Evolutionary conservation across 768 basidiomycete species (phyloP).

Genomic region (Tricholomella constricta): DNA sequence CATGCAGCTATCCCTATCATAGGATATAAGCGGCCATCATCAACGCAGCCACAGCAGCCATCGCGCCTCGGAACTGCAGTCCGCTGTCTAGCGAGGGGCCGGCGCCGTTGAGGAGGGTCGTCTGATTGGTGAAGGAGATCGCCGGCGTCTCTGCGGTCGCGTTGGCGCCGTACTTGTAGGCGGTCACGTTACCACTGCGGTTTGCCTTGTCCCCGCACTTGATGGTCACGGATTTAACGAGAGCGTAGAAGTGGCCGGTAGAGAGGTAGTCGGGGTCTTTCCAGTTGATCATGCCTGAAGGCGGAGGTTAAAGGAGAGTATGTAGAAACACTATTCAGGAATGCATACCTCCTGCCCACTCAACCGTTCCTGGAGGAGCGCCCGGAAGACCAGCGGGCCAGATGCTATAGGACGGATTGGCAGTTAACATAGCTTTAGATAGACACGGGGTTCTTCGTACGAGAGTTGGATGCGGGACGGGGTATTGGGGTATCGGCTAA

Average conservation of each 20-base stretch:
- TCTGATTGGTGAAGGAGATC: slow-evolving; percentile 59
- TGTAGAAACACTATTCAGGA: background rate
- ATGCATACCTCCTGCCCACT: slow-evolving; percentile 69
- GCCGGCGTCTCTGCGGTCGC: slow-evolving; percentile 51
- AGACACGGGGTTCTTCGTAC: slow-evolving; percentile 36
- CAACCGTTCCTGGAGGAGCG: slow-evolving; percentile 65
- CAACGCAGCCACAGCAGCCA: slow-evolving; percentile 26
- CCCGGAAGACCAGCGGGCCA: slow-evolving; percentile 81
- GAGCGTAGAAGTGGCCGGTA: slow-evolving; percentile 74
- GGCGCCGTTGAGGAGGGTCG: slow-evolving; percentile 55
- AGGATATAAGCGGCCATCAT: slow-evolving; percentile 22
- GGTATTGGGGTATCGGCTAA: slow-evolving; percentile 70
- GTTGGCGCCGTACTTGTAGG: slow-evolving; percentile 67
- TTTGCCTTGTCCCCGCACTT: slow-evolving; percentile 57
- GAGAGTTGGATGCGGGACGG: slow-evolving; percentile 82
- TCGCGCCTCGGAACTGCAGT: slow-evolving; percentile 16
- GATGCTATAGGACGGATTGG: slow-evolving; percentile 38
- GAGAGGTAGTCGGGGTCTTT: slow-evolving; percentile 72
- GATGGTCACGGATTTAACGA: slow-evolving; percentile 62
- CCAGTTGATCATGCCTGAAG: slow-evolving; percentile 73
- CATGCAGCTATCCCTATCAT: slow-evolving; percentile 7
- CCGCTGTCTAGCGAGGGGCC: slow-evolving; percentile 6
- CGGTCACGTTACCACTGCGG: slow-evolving; percentile 49
- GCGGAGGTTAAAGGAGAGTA: background rate
- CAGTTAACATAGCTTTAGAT: background rate